These are phyloP conservation scores for Cyberlindnera amylophila DNA, from an alignment of 805 yeast species.

Conservation along the genomic window DNA sequence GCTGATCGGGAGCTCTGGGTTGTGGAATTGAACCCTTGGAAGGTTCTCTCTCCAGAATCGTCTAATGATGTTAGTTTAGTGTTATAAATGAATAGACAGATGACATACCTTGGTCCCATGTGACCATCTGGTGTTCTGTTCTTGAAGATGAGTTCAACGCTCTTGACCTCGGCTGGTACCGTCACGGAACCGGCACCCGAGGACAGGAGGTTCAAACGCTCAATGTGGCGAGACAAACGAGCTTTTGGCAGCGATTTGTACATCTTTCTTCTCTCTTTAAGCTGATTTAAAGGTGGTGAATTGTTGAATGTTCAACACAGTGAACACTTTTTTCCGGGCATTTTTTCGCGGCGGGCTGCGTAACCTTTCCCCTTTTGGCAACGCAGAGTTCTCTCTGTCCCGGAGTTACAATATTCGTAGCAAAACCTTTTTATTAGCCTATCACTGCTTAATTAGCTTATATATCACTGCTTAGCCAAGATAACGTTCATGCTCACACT, in stretches of 20 bases:
- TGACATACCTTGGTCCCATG: conserved; percentile 47
- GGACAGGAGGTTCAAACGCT: conserved; percentile 47
- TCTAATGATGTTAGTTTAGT: conserved; percentile 28
- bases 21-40: conserved; percentile 79
- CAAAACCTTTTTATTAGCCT: no score
- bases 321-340: not conserved
- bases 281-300: no score
- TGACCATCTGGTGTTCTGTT: conserved; percentile 47
- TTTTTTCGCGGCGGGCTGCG: no score
- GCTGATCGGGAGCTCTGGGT: conserved; percentile 62
- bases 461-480: no score
- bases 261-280: no score
- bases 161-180: conserved; percentile 35
- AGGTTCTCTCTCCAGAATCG: conserved; percentile 72
- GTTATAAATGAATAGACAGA: not conserved
- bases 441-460: no score
- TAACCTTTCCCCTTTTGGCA: no score
- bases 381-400: no score
- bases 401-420: no score
- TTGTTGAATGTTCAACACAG: no score
- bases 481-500: no score
- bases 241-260: conserved; percentile 35
- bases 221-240: conserved; percentile 43
- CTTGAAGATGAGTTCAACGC: conserved; percentile 53
- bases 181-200: conserved; percentile 41